phyloP scores from a whole-genome alignment of 106 monocot genomes.

The Acanthochlamys bracteata region DNA sequence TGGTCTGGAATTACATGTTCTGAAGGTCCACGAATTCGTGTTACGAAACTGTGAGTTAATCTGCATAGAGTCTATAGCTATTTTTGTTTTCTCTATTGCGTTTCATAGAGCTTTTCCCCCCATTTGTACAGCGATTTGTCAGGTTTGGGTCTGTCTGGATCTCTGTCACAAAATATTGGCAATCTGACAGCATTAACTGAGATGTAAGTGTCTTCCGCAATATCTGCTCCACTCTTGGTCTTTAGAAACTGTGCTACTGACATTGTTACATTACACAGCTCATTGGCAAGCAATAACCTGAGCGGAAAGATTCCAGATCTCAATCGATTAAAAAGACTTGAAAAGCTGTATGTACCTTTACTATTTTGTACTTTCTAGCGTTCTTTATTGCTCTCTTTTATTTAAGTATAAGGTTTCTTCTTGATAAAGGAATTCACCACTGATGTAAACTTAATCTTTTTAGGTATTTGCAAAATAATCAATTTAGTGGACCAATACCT shows the following conservation, averaged over 20 bases:
- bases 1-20: slow-evolving; percentile 85
- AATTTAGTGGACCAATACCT: slow-evolving; percentile 60
- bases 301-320: slow-evolving; percentile 69
- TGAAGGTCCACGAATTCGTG: slow-evolving; percentile 30
- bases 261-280: slow-evolving; percentile 17
- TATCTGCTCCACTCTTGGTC: background rate
- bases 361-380: slow-evolving; percentile 2
- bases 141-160: slow-evolving; percentile 61
- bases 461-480: slow-evolving; percentile 85
- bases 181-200: slow-evolving; percentile 64
- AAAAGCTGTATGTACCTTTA: slow-evolving; percentile 41
- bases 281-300: slow-evolving; percentile 53
- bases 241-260: slow-evolving; percentile 5
- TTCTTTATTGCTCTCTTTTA: background rate
- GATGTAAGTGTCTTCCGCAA: slow-evolving; percentile 34
- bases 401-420: too few relatives aligned
- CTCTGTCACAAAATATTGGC: slow-evolving; percentile 44
- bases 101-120: background rate
- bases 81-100: background rate
- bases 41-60: slow-evolving; percentile 67
- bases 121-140: slow-evolving; percentile 54
- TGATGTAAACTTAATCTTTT: slow-evolving; percentile 8
- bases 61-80: background rate
- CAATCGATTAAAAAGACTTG: slow-evolving; percentile 28
- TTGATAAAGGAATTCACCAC: background rate